phyloP scores from a whole-genome alignment of 768 basidiomycete genomes.

The Astraeus odoratus region DNA sequence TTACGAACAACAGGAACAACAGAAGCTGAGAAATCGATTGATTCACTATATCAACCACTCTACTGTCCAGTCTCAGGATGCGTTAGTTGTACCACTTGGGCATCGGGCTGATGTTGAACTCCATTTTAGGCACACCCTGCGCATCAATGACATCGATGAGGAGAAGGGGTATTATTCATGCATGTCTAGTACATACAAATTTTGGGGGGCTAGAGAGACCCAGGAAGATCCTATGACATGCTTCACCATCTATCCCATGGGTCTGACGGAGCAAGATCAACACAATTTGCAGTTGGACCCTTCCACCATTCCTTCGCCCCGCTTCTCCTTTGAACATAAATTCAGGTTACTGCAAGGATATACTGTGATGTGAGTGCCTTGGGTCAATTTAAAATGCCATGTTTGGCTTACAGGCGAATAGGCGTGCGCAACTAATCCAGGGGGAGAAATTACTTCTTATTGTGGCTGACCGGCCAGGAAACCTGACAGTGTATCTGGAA shows the following conservation, averaged over 20 bases:
- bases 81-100: slow-evolving; percentile 4
- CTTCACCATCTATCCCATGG: slow-evolving; percentile 21
- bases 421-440: slow-evolving; percentile 33
- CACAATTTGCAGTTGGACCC: slow-evolving; percentile 22
- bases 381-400: too few relatives aligned
- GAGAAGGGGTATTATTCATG: background rate
- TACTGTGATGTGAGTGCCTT: background rate
- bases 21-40: slow-evolving; percentile 8
- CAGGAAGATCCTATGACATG: slow-evolving; percentile 10
- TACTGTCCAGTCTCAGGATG: slow-evolving; percentile 1
- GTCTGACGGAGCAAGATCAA: slow-evolving; percentile 22
- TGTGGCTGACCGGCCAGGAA: slow-evolving; percentile 27
- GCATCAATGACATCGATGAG: slow-evolving; percentile 1
- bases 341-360: slow-evolving; percentile 17
- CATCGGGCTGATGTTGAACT: background rate
- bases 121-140: slow-evolving; percentile 5
- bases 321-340: slow-evolving; percentile 8
- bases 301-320: slow-evolving; percentile 16
- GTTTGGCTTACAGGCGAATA: background rate
- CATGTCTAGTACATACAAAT: background rate
- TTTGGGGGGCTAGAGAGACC: slow-evolving; percentile 8
- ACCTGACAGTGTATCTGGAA: slow-evolving; percentile 36
- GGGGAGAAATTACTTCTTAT: slow-evolving; percentile 37
- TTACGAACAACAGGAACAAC: slow-evolving; percentile 6
- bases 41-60: slow-evolving; percentile 14